Evolutionary conservation across 768 basidiomycete species (phyloP).

Genomic region (Lentinula aciculospora): DNA sequence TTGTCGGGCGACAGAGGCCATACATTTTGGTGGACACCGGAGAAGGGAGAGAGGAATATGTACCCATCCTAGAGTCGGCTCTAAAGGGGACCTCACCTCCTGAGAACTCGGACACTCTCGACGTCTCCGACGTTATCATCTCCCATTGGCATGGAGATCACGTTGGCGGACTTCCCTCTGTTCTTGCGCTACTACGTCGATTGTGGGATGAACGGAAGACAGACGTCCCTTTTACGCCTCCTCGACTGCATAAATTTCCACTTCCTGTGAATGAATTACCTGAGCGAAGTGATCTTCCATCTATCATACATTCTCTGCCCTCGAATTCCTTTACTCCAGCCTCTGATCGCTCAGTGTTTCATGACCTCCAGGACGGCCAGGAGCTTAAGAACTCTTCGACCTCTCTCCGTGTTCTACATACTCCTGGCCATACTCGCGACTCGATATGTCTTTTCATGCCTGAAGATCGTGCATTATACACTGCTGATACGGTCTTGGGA

Average conservation of each 20-base stretch:
- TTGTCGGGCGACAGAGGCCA: conserved; percentile 65
- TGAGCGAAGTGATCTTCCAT: conserved; percentile 30
- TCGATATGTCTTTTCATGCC: conserved; percentile 71
- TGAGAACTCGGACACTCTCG: conserved; percentile 35
- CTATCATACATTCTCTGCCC: conserved; percentile 34
- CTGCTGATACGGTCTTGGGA: conserved; percentile 87
- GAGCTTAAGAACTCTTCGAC: conserved; percentile 29
- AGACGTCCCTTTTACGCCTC: conserved; percentile 49
- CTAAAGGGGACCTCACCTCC: conserved; percentile 32
- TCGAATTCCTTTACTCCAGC: conserved; percentile 40
- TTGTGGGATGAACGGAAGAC: conserved; percentile 55
- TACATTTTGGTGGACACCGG: conserved; percentile 83
- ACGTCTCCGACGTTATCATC: conserved; percentile 84
- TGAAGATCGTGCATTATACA: conserved; percentile 74
- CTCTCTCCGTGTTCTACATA: conserved; percentile 64
- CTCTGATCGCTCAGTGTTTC: conserved; percentile 39
- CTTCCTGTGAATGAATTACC: conserved; percentile 18
- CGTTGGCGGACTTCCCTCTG: conserved; percentile 64
- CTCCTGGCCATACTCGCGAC: conserved; percentile 89
- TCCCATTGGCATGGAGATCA: conserved; percentile 93
- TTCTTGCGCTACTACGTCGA: conserved; percentile 58
- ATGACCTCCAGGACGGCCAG: conserved; percentile 57
- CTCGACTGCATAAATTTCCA: conserved; percentile 73
- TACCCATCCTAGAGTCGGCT: conserved; percentile 57
- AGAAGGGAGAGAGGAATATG: conserved; percentile 66